Base-by-base conservation (phyloP, 2,329 filamentous ascomycete genomes). In the Penicillium fuscoglaucum region DNA sequence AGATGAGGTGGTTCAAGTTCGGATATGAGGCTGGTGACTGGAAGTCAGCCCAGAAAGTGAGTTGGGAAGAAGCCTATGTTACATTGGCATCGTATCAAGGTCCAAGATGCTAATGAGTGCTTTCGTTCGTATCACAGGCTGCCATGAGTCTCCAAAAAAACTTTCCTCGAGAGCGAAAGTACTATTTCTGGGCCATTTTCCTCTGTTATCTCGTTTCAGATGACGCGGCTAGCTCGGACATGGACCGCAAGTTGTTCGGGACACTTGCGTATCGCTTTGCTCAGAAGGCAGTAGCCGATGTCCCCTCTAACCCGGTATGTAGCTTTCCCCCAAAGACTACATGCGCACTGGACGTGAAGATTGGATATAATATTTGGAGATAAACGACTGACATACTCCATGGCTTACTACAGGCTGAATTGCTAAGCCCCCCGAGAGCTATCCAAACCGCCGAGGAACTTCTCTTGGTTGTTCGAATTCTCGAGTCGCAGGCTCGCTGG, bases 231-330 rank as follows among this genome's bases (percentile, higher is more conserved):
- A 74, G 72, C 55, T 75, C 75, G 6, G 77, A 79, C 13, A 68
- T 70, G 31, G 78, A 80, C 24, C 71, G 74, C 50, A 78, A 76
- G 56, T 68, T 82, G 9, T 81, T 80, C 62, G 78, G 78, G n/a
- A 79, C 76, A n/a, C 67, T 82, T 53, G 80, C 79, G 31, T 81
- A 79, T 63, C 77, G 79, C 39, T 79, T 81, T 76, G 71, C 79
- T 17, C 76, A 76, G 8, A 81, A 81, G 60, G 77, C 79, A 43
- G 78, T 76, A 13, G 72, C 74, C 7, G 75, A 71, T 35, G 76
- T 79, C 44, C 76, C 78, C n/a, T 63, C 67, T 29, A 73, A 78
- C 61, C 73, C 76, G 62, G 78, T 81, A 76, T 64, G 75, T 59
- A 6, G n/a, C 5, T 8, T 19, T 44, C 15, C 4, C 13, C 37